Evolutionary conservation across 345 rosid genomes (phyloP), one percentile per base, ranked within the genome.

Genomic region (Gossypium mustelinum): DNA sequence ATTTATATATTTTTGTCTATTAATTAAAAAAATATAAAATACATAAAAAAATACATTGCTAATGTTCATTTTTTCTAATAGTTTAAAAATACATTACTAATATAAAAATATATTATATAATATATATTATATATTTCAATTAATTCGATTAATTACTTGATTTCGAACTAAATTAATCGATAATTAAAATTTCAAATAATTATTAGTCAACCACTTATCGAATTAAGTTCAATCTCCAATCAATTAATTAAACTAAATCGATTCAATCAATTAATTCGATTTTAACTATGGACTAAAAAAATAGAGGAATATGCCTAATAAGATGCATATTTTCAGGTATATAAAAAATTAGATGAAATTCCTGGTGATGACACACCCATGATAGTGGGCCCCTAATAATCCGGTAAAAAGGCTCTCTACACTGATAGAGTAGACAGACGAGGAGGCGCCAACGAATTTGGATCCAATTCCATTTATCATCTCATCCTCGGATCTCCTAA

Each of bases 391-490:
- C 16, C 55, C 16, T 10, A 1, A 10, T 22, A 3, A 5, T 61
- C 66, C n/a, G 43, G 66, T 29, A 7, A 14, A 61, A 61, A 61
- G n/a, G 44, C 39, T 1, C n/a, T 7, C 8, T 8, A 17, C 62
- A 56, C 4, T 22, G 29, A 57, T 11, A 57, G 25, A 34, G 41
- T 0, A 34, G 41, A 34, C 41, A 34, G 41, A 34, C 7, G 41
- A 58, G 25, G 34, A 22, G 25, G 61, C 34, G 62, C 62, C 62
- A 58, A 58, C 34, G 34, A 58, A 58, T 58, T 58, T 11, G 29
- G 61, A 56, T 56, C 90, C 81, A 61, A 64, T 80, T 78, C 58
- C 60, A 51, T 13, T 57, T 22, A 9, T 57, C 25, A 55, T 55
- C 59, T 18, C 59, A 55, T n/a, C 22, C 7, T 55, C 59, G 9